These are phyloP conservation scores for Aspergillus avenaceus DNA, from an alignment of 495 filamentous ascomycete genomes.

Conservation along the genomic window DNA sequence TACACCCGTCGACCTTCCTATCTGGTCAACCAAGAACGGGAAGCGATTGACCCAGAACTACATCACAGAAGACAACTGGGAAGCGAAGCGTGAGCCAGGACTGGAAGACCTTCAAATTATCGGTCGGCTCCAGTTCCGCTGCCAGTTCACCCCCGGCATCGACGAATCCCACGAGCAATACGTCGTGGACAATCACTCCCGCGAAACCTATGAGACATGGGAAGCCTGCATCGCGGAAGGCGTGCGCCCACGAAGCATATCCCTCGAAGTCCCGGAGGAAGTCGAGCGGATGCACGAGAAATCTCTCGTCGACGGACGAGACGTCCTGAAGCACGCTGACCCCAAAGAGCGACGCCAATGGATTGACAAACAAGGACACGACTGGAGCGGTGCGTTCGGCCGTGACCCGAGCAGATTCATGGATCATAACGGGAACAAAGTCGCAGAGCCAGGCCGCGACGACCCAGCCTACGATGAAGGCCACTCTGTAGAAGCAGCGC, in stretches of 20 bases:
- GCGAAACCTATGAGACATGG: slow-evolving; percentile 93
- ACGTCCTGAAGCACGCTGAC: slow-evolving; percentile 67
- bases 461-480: slow-evolving; percentile 51
- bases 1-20: slow-evolving; percentile 72
- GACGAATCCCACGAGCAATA: slow-evolving; percentile 82
- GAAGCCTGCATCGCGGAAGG: slow-evolving; percentile 85
- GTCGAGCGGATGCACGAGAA: slow-evolving; percentile 73
- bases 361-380: slow-evolving; percentile 73
- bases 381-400: slow-evolving; percentile 87
- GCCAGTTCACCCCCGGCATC: slow-evolving; percentile 82
- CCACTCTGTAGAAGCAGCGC: slow-evolving; percentile 37
- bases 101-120: slow-evolving; percentile 71
- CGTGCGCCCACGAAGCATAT: slow-evolving; percentile 63
- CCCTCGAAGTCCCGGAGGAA: slow-evolving; percentile 59
- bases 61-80: slow-evolving; percentile 67
- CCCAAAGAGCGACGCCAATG: slow-evolving; percentile 71
- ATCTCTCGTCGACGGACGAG: slow-evolving; percentile 69
- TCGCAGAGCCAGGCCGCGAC: slow-evolving; percentile 52
- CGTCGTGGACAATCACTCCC: slow-evolving; percentile 78
- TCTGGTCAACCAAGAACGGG: slow-evolving; percentile 74
- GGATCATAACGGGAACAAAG: slow-evolving; percentile 46
- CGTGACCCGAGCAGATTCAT: slow-evolving; percentile 56
- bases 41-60: slow-evolving; percentile 84
- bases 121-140: slow-evolving; percentile 74
- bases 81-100: slow-evolving; percentile 54